These are phyloP conservation scores for Boletus rubroflammeus DNA, from an alignment of 768 basidiomycete species.

Conservation along the genomic window DNA sequence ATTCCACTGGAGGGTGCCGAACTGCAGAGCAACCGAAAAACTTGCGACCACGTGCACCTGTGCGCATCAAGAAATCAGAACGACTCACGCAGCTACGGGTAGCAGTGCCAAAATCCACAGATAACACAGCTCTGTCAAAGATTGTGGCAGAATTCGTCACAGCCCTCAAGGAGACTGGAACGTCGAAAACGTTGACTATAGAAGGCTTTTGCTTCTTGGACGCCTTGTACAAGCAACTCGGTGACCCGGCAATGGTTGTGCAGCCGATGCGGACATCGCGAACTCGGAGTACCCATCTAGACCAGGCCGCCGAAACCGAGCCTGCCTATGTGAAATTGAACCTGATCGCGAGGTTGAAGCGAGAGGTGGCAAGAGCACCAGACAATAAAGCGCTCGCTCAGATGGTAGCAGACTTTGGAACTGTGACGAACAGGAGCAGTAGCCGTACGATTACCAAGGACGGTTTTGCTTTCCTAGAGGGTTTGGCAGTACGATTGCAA, in stretches of 20 bases:
- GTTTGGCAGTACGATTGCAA: constrained; percentile 51
- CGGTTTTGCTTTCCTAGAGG: constrained; percentile 65
- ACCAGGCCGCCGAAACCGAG: constrained; percentile 38
- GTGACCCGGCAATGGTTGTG: constrained; percentile 59
- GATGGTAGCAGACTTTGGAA: constrained; percentile 69
- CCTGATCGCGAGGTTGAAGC: constrained; percentile 53
- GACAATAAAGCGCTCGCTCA: constrained; percentile 56
- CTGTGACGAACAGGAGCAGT: constrained; percentile 62
- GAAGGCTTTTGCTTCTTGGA: constrained; percentile 72
- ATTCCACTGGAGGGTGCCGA: constrained; percentile 33
- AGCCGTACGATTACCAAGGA: constrained; percentile 77
- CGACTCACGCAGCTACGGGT: constrained; percentile 48
- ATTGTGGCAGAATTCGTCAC: constrained; percentile 59
- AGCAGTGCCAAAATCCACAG: constrained; percentile 42
- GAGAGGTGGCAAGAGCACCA: constrained; percentile 48
- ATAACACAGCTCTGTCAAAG: constrained; percentile 52
- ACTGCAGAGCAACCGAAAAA: constrained; percentile 14
- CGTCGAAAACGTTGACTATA: constrained; percentile 62
- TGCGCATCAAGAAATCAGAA: constrained; percentile 41
- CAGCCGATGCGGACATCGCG: constrained; percentile 47
- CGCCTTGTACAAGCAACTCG: constrained; percentile 64
- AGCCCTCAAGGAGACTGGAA: constrained; percentile 56
- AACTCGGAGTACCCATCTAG: constrained; percentile 40
- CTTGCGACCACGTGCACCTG: constrained; percentile 29
- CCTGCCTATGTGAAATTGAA: constrained; percentile 55